Evolutionary conservation across 2,329 filamentous ascomycete genomes (phyloP), one percentile per base, ranked within the genome.

Genomic region (Fusarium mundagurra): DNA sequence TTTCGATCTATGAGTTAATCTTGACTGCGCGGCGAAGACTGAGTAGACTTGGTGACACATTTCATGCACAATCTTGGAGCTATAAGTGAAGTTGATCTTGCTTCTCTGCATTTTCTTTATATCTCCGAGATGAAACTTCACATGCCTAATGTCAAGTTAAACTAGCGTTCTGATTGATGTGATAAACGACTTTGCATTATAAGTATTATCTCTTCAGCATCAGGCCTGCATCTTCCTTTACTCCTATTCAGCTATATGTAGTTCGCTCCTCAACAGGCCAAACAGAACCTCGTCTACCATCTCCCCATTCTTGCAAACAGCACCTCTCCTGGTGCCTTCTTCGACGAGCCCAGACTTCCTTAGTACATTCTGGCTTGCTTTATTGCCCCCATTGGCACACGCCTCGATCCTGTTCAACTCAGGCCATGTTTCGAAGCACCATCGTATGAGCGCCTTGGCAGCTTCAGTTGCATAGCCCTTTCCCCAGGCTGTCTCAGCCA

Each of bases 391-490:
- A 61, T 80, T 85, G 4, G 82, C 79, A 5, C 53, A 34, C 1
- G 82, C 86, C 73, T 88, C 83, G 8, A 89, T 57, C 59, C 87
- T 81, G 54, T 83, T 69, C 24, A 88, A 67, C 3, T 81, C 78
- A 1, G 84, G 82, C 61, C 85, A 82, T 13, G 78, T 82, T 41
- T 79, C 78, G 67, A 89, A 88, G 7, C 82, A 80, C 86, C 86
- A 89, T 31, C 72, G 76, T 22, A 79, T 75, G 57, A 88, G 83
- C 3, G 71, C 85, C 7, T 36, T 53, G 6, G 83, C 65, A 20
- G 83, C 85, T 70, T 84, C 85, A 3, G 81, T 84, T 63, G 81
- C 83, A 64, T 86, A 82, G 2, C 88, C 87, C 36, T 81, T 81
- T 1, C 87, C 85, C 87, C 87, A 87, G 54, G 81, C 78, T 17